A percentile compares a stretch with the other conserved stretches of the same genome.
Evolutionary conservation across 2,329 filamentous ascomycete genomes (phyloP).

Genomic region (Xylaria sp.): DNA sequence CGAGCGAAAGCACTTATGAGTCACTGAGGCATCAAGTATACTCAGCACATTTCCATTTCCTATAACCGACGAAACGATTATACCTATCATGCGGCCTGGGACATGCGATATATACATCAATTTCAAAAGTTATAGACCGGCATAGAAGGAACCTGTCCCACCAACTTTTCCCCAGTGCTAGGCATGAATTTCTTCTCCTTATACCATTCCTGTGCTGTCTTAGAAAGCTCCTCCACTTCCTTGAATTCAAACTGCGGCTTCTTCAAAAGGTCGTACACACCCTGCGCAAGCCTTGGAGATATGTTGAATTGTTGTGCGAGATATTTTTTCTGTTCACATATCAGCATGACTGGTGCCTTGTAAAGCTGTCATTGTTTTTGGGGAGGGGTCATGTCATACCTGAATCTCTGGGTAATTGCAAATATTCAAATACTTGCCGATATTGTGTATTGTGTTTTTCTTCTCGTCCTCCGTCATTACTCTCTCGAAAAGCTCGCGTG

Average conservation of each 20-base stretch:
- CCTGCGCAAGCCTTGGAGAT: background rate
- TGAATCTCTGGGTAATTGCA: no score
- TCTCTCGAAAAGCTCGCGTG: no score
- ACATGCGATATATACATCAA: background rate
- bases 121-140: constrained; percentile 1
- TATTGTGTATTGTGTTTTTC: no score
- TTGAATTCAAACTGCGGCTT: constrained; percentile 27
- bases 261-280: constrained; percentile 33
- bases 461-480: no score
- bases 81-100: no score
- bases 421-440: no score
- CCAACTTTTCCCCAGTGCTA: constrained; percentile 26
- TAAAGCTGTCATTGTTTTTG: background rate
- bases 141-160: constrained; percentile 25
- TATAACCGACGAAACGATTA: no score
- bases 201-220: constrained; percentile 37
- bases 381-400: no score
- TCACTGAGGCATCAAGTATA: no score
- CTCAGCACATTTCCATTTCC: no score
- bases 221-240: constrained; percentile 28
- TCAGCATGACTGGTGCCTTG: background rate
- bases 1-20: no score
- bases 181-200: constrained; percentile 35
- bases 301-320: background rate
- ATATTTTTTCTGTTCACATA: background rate